Base-by-base conservation (phyloP, 75 land plant species). In the Adiantum capillusveneris region DNA sequence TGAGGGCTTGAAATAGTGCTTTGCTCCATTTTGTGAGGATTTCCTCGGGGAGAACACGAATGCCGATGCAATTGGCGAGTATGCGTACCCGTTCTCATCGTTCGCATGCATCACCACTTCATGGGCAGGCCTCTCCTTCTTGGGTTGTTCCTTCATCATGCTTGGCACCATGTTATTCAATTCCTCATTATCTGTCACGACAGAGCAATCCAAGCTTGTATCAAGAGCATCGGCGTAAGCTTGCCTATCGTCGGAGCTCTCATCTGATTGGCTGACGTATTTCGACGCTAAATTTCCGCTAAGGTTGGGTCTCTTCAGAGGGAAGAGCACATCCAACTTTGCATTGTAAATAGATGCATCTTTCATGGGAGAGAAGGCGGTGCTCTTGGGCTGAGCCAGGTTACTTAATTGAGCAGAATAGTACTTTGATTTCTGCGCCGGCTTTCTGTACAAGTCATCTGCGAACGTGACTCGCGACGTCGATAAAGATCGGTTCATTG, bases 101-200 rank as follows among this genome's bases (percentile, higher is more conserved):
- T 20, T 46, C 49, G n/a, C 49, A 5, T n/a, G 49, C 49, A n/a
- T 17, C 49, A 46, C 49, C 2, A 46, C 49, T 20, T 46, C 49
- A 17, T 46, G 49, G n/a, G 49, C 49, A 17, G 49, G 49, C 17
- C 6, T 6, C 6, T 17, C 49, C 6, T n/a, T 34, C 3, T 3
- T 3, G 9, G 37, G 37, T 9, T 34, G 3, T 34, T 5, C 37
- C 9, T 34, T 34, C 37, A 34, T 34, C 9, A 34, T 34, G 9
- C 7, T 34, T 9, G 3, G 37, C 37, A 34, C 9, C 37, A 34
- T 34, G 37, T 9, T 34, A 9, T 34, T 34, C 3, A 34, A 9
- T 9, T 34, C 7, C 37, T 34, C 37, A 34, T 34, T 34, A 34
- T 34, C 37, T 3, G 37, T 34, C 3, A 34, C 9, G 37, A 5